phyloP scores from a whole-genome alignment of 139 green algal species.

The Yamagishiella unicocca region DNA sequence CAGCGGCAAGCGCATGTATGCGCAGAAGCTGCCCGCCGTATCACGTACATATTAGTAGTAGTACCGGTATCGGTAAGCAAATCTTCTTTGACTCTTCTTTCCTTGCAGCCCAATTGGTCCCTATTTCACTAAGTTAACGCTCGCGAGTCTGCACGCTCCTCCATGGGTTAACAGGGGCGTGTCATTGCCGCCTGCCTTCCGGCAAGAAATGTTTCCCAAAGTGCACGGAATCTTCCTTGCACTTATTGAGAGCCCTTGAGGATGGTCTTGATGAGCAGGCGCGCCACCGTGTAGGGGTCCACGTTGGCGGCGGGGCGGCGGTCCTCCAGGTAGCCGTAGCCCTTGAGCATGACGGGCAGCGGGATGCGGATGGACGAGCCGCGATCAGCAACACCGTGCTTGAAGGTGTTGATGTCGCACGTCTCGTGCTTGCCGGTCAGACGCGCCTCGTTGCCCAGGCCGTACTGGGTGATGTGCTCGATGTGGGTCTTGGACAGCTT shows the following conservation, averaged over 20 bases:
- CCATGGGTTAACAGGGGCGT: no score
- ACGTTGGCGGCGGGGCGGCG: conserved; percentile 88
- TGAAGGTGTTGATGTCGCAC: conserved; percentile 90
- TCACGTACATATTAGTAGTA: no score
- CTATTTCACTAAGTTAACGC: no score
- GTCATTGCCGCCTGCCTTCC: no score
- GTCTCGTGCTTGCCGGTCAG: conserved; percentile 94
- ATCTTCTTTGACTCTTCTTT: no score
- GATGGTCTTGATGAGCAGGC: conserved; percentile 86
- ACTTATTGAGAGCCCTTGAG: conserved; percentile 59
- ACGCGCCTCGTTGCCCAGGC: conserved; percentile 85
- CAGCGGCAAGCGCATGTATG: no score
- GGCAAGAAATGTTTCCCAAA: no score
- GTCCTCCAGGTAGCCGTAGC: conserved; percentile 93
- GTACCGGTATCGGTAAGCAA: no score
- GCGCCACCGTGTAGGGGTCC: conserved; percentile 87
- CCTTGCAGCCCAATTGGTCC: no score
- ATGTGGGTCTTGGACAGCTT: conserved; percentile 86
- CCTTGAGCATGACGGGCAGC: conserved; percentile 85
- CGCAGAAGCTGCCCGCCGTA: no score
- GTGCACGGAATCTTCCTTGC: no score
- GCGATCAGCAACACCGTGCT: conserved; percentile 86
- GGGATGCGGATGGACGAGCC: conserved; percentile 92
- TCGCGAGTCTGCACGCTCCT: no score
- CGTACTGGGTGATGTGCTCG: conserved; percentile 93